Evolutionary conservation across 306 rosid genomes (phyloP).

Genomic region (Lathyrus aphaca): DNA sequence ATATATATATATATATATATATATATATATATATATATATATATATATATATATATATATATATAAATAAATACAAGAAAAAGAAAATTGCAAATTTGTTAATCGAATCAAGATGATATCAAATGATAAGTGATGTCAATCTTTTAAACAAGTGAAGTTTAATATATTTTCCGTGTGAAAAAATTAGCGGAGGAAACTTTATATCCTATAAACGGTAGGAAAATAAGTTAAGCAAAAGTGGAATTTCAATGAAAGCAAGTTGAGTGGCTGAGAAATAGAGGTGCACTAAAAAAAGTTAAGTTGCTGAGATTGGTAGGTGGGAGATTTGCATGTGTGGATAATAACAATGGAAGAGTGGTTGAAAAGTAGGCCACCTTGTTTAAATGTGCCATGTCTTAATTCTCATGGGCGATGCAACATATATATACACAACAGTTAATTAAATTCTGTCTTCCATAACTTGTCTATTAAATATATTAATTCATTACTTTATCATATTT

Average conservation of each 20-base stretch:
- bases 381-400: slow-evolving; percentile 5
- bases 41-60: no score
- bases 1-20: no score
- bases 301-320: slow-evolving; percentile 32
- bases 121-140: no score
- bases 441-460: neutral
- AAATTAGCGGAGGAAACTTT: no score
- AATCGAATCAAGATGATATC: no score
- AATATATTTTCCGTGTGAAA: no score
- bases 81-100: no score
- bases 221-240: neutral
- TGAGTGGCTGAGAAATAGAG: slow-evolving; percentile 45
- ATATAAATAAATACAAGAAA: no score
- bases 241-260: slow-evolving; percentile 1
- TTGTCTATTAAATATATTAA: neutral
- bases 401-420: slow-evolving; percentile 22
- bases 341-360: slow-evolving; percentile 43
- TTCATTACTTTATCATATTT: neutral
- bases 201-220: no score
- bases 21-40: no score
- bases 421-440: neutral
- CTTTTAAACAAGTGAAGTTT: no score
- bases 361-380: slow-evolving; percentile 40
- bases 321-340: slow-evolving; percentile 35
- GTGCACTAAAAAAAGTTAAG: neutral